phyloP scores from a whole-genome alignment of 2,329 filamentous ascomycete species.

The Ophiostoma triangulosporum region DNA sequence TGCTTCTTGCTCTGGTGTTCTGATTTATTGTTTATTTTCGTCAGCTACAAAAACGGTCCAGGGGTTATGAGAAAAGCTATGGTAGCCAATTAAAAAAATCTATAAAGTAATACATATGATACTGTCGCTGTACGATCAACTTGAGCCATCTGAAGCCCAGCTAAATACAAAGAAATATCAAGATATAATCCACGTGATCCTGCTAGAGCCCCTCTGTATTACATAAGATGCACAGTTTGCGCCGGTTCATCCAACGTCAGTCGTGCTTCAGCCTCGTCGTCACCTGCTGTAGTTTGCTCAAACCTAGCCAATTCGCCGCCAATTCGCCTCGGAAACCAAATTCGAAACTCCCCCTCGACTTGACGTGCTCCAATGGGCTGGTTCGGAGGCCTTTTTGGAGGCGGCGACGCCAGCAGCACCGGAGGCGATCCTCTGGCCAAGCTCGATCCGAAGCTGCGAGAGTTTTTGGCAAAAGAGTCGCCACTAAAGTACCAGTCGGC shows the following conservation, averaged over 20 bases:
- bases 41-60: slow-evolving; percentile 8
- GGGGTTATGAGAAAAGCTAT: slow-evolving; percentile 5
- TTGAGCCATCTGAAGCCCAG: not conserved
- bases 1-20: slow-evolving; percentile 8
- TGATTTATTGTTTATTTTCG: slow-evolving; percentile 1
- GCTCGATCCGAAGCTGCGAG: slow-evolving; percentile 70
- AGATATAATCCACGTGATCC: not conserved
- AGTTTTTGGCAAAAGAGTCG: slow-evolving; percentile 74
- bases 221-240: not conserved
- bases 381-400: slow-evolving; percentile 36
- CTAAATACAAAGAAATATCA: no score
- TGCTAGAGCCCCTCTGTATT: not conserved
- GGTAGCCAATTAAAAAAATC: slow-evolving; percentile 9
- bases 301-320: not conserved
- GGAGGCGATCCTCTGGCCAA: slow-evolving; percentile 49
- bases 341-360: not conserved
- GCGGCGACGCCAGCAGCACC: slow-evolving; percentile 19
- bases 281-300: not conserved
- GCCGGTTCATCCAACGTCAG: not conserved
- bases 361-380: slow-evolving; percentile 44
- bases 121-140: not conserved
- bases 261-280: not conserved
- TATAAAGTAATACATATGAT: slow-evolving; percentile 1
- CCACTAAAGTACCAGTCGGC: slow-evolving; percentile 41
- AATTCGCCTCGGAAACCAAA: not conserved